These are phyloP conservation scores for Erodium trifolium DNA, from an alignment of 441 rosid species.

Conservation along the genomic window DNA sequence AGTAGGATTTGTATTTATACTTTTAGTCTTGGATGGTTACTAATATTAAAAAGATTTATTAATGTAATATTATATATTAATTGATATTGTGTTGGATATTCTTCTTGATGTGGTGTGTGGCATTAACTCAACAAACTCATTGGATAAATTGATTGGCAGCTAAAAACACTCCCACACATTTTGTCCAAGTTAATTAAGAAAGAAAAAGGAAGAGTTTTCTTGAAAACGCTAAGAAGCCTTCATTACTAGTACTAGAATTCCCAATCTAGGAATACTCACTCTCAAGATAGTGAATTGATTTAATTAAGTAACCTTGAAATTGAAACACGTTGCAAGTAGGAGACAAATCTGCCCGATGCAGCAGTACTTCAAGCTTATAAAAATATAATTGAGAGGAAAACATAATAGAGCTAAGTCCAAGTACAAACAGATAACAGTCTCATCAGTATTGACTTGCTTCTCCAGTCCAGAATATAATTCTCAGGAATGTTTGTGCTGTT, in stretches of 20 bases:
- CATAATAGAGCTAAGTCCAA: neutral
- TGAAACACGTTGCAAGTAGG: neutral
- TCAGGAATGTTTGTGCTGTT: neutral
- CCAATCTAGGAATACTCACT: neutral
- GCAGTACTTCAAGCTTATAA: neutral
- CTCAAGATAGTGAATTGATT: neutral
- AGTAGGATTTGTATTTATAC: neutral
- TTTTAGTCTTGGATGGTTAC: neutral
- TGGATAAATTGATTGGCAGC: neutral
- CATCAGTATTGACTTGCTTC: neutral
- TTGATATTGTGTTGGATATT: neutral
- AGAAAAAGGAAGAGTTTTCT: neutral
- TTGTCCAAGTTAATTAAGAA: neutral
- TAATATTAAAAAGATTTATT: neutral
- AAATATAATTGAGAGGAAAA: conserved; percentile 3
- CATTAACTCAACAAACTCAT: neutral
- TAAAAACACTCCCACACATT: conserved; percentile 3
- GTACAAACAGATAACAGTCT: neutral
- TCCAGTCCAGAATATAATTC: neutral
- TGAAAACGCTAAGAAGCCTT: neutral
- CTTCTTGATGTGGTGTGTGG: neutral
- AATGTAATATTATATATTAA: neutral
- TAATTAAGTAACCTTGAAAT: neutral
- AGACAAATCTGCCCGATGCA: neutral
- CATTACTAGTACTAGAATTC: neutral